These are phyloP conservation scores for Tolypocladium sp. DNA, from an alignment of 2,329 filamentous ascomycete genomes.

Conservation along the genomic window DNA sequence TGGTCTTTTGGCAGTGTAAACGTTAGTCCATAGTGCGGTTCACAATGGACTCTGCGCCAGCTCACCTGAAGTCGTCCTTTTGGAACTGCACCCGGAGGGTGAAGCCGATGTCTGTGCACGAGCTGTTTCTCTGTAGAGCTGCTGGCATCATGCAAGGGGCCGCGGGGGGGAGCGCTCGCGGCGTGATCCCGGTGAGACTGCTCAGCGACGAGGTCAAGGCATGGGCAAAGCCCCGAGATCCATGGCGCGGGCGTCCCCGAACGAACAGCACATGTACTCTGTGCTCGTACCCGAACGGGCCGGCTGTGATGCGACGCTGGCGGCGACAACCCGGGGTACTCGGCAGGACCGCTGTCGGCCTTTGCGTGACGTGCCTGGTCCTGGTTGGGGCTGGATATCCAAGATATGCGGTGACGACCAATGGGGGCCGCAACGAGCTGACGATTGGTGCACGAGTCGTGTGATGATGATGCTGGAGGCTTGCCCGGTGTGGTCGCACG, in stretches of 20 bases:
- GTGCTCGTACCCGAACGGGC: neutral
- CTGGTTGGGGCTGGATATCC: neutral
- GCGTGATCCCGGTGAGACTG: neutral
- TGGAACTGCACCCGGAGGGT: conserved; percentile 65
- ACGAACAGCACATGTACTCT: neutral
- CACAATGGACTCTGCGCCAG: conserved; percentile 1
- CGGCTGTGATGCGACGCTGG: neutral
- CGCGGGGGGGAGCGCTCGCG: neutral
- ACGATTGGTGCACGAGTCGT: neutral
- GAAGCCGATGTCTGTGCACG: conserved; percentile 60
- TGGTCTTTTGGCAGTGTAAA: conserved; percentile 41
- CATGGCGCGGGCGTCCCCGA: neutral
- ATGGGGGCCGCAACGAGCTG: neutral
- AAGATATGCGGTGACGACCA: neutral
- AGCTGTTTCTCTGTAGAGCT: conserved; percentile 33
- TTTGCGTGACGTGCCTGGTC: neutral
- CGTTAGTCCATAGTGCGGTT: neutral
- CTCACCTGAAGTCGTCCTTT: conserved; percentile 63
- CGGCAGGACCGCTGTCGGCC: neutral
- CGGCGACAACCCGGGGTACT: neutral
- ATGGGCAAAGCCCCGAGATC: neutral
- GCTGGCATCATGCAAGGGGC: conserved; percentile 23
- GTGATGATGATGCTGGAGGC: neutral
- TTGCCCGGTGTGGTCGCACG: neutral
- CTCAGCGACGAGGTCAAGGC: neutral